Conservation (phyloP, 2,329 filamentous ascomycete genomes). For the Harringtonia aguacate region DNA sequence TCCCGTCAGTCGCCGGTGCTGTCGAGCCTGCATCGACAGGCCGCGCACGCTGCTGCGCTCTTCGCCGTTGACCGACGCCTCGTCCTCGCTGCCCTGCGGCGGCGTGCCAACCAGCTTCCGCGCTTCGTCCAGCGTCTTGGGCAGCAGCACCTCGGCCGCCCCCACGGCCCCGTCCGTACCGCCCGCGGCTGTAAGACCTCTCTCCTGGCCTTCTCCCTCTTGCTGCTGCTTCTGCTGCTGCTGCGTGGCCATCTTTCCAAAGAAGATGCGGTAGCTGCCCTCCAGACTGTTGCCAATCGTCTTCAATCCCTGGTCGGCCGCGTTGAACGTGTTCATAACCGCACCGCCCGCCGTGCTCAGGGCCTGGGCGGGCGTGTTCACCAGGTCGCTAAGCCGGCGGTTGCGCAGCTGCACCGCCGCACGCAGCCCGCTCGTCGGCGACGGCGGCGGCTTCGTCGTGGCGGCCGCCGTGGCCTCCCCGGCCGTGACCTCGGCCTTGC, state of each 20-base stretch:
- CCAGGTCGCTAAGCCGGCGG: conserved; percentile 71
- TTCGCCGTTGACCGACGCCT: conserved; percentile 49
- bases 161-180: background rate
- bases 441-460: conserved; percentile 15
- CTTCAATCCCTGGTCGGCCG: conserved; percentile 85
- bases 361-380: conserved; percentile 73
- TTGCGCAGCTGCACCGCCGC: conserved; percentile 47
- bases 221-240: conserved; percentile 46
- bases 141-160: conserved; percentile 43
- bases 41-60: too few species aligned
- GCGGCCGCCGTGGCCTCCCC: conserved; percentile 19
- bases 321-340: conserved; percentile 74
- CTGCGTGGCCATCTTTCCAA: conserved; percentile 56
- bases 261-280: conserved; percentile 85
- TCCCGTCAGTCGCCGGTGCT: conserved; percentile 1
- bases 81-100: conserved; percentile 45
- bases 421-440: conserved; percentile 27
- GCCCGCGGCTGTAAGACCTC: background rate
- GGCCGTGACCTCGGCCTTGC: conserved; percentile 20
- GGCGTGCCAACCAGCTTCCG: conserved; percentile 75
- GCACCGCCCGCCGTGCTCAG: conserved; percentile 76
- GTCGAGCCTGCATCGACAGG: too few species aligned
- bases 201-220: background rate
- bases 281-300: conserved; percentile 85
- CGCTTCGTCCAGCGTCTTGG: conserved; percentile 88